Percentiles rank a stretch among this genome's conserved stretches.
Conservation (phyloP, 2,329 filamentous ascomycete species). For the Macrophomina phaseolina region DNA sequence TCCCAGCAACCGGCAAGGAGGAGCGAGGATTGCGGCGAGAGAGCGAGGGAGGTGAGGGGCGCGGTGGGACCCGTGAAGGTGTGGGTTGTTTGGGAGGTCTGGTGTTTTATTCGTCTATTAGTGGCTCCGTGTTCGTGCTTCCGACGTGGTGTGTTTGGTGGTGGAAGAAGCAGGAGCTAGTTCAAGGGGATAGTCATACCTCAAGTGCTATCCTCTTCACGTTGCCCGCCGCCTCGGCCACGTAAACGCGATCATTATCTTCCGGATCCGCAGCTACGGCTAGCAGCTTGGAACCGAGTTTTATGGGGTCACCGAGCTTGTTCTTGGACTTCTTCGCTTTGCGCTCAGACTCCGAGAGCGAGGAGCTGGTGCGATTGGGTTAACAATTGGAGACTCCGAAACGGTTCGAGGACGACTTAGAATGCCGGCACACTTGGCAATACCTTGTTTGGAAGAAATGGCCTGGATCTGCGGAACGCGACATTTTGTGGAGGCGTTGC, state of each 20-base stretch:
- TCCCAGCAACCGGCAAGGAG: slow-evolving; percentile 95
- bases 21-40: slow-evolving; percentile 47
- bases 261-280: slow-evolving; percentile 72
- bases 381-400: slow-evolving; percentile 24
- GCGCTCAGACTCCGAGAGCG: slow-evolving; percentile 59
- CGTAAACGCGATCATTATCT: slow-evolving; percentile 67
- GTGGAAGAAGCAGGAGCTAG: too few species aligned
- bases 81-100: slow-evolving; percentile 53
- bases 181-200: slow-evolving; percentile 59
- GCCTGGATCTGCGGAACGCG: slow-evolving; percentile 73
- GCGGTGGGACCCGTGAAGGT: slow-evolving; percentile 76
- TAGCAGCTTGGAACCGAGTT: slow-evolving; percentile 83
- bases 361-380: slow-evolving; percentile 47
- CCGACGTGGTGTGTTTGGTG: too few species aligned
- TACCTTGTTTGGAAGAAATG: slow-evolving; percentile 95
- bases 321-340: slow-evolving; percentile 80
- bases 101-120: too few species aligned
- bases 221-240: slow-evolving; percentile 86
- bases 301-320: slow-evolving; percentile 79
- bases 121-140: too few species aligned
- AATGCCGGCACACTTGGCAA: slow-evolving; percentile 39
- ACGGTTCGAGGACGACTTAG: neutral
- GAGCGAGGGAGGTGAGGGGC: slow-evolving; percentile 62
- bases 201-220: slow-evolving; percentile 76
- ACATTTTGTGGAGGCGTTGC: slow-evolving; percentile 47